These are phyloP conservation scores for Flaveria ramosissima DNA, from an alignment of 129 eudicot genomes.

Conservation along the genomic window DNA sequence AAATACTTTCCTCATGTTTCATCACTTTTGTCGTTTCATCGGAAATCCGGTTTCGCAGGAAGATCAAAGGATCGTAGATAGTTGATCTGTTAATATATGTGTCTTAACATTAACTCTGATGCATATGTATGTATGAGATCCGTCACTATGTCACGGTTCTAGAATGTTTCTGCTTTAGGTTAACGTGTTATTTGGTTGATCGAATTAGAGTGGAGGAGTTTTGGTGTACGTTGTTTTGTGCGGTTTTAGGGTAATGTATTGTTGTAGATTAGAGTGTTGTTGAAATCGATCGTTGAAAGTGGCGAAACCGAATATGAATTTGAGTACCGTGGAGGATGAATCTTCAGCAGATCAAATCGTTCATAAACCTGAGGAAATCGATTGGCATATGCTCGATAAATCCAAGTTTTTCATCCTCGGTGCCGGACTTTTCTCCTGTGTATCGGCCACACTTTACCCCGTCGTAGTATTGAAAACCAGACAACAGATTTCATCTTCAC, in stretches of 20 bases:
- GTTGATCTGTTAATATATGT: no score
- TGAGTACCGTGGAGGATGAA: constrained; percentile 56
- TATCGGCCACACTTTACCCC: constrained; percentile 75
- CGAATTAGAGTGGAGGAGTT: constrained; percentile 18
- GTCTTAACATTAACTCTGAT: neutral
- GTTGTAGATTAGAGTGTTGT: constrained; percentile 20
- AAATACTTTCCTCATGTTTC: constrained; percentile 33
- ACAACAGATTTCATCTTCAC: constrained; percentile 63
- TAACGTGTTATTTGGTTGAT: neutral
- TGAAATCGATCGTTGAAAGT: constrained; percentile 29
- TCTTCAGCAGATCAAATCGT: constrained; percentile 47
- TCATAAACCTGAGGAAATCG: constrained; percentile 75
- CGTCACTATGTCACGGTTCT: constrained; percentile 10
- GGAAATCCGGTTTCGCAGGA: constrained; percentile 36
- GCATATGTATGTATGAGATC: constrained; percentile 5
- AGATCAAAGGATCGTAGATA: constrained; percentile 19
- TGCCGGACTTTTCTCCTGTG: constrained; percentile 83
- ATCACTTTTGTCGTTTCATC: constrained; percentile 37
- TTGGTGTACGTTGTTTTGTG: neutral
- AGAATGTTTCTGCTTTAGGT: no score
- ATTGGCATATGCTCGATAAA: constrained; percentile 91
- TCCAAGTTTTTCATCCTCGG: constrained; percentile 88
- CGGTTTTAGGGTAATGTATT: constrained; percentile 13
- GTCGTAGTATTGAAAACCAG: constrained; percentile 81
- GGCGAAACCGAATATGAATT: constrained; percentile 58